Conservation (phyloP, 2,329 filamentous ascomycete species). For the Talaromyces albobiverticillius region DNA sequence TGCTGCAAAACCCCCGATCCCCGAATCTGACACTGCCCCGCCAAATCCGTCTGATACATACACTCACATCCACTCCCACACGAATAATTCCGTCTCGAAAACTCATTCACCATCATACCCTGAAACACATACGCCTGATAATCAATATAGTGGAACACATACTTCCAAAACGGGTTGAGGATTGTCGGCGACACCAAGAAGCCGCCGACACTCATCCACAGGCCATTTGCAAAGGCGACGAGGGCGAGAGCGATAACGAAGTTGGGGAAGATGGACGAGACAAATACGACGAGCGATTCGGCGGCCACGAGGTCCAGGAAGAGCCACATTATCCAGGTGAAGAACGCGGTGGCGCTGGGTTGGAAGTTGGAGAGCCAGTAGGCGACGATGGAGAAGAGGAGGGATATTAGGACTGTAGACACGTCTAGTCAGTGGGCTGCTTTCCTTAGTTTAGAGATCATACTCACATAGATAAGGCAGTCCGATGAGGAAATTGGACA, state of each 20-base stretch:
- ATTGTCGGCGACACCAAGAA: constrained; percentile 72
- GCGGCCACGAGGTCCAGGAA: constrained; percentile 81
- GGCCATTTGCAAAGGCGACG: constrained; percentile 79
- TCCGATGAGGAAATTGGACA: constrained; percentile 80
- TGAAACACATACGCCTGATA: constrained; percentile 85
- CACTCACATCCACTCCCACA: constrained; percentile 63
- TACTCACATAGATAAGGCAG: constrained; percentile 68
- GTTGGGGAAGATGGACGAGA: constrained; percentile 67
- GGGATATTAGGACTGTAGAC: constrained; percentile 61
- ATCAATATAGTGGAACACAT: constrained; percentile 85
- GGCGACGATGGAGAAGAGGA: constrained; percentile 70
- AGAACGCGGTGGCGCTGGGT: constrained; percentile 64
- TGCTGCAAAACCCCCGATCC: constrained; percentile 67
- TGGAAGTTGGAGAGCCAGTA: constrained; percentile 81
- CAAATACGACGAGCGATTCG: constrained; percentile 75
- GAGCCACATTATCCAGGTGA: constrained; percentile 77
- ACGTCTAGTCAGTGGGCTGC: constrained; percentile 20
- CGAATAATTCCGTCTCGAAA: constrained; percentile 61
- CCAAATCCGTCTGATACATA: constrained; percentile 66
- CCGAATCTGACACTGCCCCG: constrained; percentile 64
- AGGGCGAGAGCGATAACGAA: constrained; percentile 78
- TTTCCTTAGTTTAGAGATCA: too few species aligned
- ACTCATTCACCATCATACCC: constrained; percentile 93
- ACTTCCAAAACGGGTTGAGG: constrained; percentile 80
- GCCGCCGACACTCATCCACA: constrained; percentile 85